Conservation (phyloP, 306 rosid genomes). For the Ceratonia siliqua region DNA sequence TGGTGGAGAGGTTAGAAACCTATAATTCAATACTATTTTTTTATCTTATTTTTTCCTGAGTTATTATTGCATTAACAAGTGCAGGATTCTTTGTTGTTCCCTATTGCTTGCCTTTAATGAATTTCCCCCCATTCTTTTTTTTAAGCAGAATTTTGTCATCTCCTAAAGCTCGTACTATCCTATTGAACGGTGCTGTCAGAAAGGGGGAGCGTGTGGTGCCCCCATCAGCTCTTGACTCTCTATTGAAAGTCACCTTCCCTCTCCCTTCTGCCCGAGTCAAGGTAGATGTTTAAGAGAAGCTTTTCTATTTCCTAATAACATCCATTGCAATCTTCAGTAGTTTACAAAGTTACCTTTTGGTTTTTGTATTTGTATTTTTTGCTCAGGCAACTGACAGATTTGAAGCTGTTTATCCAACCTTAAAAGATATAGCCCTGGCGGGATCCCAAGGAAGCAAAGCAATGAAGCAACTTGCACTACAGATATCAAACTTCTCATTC, state of each 20-base stretch:
- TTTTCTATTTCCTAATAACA: slow-evolving; percentile 10
- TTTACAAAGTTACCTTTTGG: slow-evolving; percentile 13
- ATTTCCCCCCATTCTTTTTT: not conserved
- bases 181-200: slow-evolving; percentile 51
- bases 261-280: slow-evolving; percentile 47
- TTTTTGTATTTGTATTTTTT: slow-evolving; percentile 21
- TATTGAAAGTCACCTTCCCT: slow-evolving; percentile 46
- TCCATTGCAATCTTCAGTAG: not conserved
- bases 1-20: slow-evolving; percentile 51
- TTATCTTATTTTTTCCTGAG: not conserved
- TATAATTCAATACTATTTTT: slow-evolving; percentile 1
- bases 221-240: slow-evolving; percentile 48
- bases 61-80: slow-evolving; percentile 3
- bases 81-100: not conserved
- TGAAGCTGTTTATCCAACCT: slow-evolving; percentile 45
- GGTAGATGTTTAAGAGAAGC: slow-evolving; percentile 31
- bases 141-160: slow-evolving; percentile 41
- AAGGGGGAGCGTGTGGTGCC: slow-evolving; percentile 57
- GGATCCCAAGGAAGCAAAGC: slow-evolving; percentile 53
- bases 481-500: slow-evolving; percentile 42
- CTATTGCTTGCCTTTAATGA: not conserved
- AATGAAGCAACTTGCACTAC: slow-evolving; percentile 45
- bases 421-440: slow-evolving; percentile 53
- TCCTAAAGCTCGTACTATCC: slow-evolving; percentile 50
- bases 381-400: slow-evolving; percentile 51